Evolutionary conservation across 2,329 filamentous ascomycete genomes (phyloP).

Genomic region (Trichoderma koningiopsis): DNA sequence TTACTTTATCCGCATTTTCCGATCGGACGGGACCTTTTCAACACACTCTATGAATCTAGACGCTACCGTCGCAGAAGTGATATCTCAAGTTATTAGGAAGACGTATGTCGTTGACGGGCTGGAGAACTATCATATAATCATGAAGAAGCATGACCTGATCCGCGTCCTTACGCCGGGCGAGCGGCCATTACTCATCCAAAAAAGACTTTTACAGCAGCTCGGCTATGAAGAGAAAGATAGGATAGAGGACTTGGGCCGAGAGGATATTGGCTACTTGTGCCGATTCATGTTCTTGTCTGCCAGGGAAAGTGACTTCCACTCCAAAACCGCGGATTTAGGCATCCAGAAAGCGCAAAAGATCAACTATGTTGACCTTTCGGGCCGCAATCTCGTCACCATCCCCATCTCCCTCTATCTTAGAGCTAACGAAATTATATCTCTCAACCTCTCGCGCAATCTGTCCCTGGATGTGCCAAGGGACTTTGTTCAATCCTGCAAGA

Average conservation of each 20-base stretch:
- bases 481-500: constrained; percentile 91
- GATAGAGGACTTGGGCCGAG: constrained; percentile 89
- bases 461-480: constrained; percentile 92
- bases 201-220: constrained; percentile 84
- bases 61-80: constrained; percentile 82
- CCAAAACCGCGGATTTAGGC: constrained; percentile 71
- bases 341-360: constrained; percentile 85
- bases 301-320: constrained; percentile 78
- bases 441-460: constrained; percentile 91
- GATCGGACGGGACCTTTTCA: constrained; percentile 89
- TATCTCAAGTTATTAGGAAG: constrained; percentile 90
- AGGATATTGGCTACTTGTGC: constrained; percentile 96
- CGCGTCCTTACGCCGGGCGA: constrained; percentile 78
- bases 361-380: constrained; percentile 89
- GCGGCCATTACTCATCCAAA: constrained; percentile 87
- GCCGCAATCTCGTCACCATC: constrained; percentile 89
- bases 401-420: constrained; percentile 93
- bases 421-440: constrained; percentile 86
- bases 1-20: constrained; percentile 95
- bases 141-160: constrained; percentile 89
- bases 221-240: constrained; percentile 86
- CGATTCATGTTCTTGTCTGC: constrained; percentile 93
- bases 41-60: constrained; percentile 84
- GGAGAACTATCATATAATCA: constrained; percentile 92
- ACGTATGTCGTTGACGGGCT: constrained; percentile 87